These are phyloP conservation scores for Pleurotus salmoneostramineus DNA, from an alignment of 768 basidiomycete species.

Conservation along the genomic window DNA sequence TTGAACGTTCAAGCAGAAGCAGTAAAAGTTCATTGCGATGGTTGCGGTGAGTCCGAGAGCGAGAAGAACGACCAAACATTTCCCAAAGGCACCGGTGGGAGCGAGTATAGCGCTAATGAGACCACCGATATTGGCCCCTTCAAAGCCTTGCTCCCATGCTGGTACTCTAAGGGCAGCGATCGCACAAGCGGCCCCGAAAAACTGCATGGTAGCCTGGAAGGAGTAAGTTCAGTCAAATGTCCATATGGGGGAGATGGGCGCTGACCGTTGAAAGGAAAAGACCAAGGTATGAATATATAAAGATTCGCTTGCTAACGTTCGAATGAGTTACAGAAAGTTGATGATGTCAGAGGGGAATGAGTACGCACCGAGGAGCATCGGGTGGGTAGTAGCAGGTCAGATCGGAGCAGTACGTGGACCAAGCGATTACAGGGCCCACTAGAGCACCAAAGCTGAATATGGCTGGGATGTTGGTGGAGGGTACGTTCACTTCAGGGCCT, in stretches of 20 bases:
- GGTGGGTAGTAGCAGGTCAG: constrained; percentile 70
- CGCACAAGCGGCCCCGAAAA: constrained; percentile 62
- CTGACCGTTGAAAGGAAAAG: constrained; percentile 56
- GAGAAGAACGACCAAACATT: constrained; percentile 68
- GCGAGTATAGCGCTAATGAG: constrained; percentile 66
- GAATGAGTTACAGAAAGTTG: neutral
- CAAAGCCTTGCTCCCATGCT: constrained; percentile 58
- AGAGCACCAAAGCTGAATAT: constrained; percentile 67
- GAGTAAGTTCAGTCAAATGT: neutral
- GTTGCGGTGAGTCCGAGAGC: constrained; percentile 51
- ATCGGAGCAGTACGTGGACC: constrained; percentile 59
- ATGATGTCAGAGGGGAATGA: neutral
- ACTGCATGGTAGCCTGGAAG: constrained; percentile 37
- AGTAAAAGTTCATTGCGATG: constrained; percentile 10
- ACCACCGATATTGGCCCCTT: constrained; percentile 56
- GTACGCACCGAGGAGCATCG: constrained; percentile 49
- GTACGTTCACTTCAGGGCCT: constrained; percentile 39
- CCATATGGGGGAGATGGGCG: neutral
- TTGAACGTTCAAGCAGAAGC: constrained; percentile 6
- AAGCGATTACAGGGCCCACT: constrained; percentile 46
- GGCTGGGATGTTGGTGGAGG: constrained; percentile 44
- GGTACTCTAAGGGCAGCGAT: constrained; percentile 53
- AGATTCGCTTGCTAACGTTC: constrained; percentile 51
- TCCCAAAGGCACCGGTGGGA: constrained; percentile 69
- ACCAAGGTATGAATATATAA: constrained; percentile 66